Percentiles rank a stretch among this genome's conserved stretches.
phyloP scores from a whole-genome alignment of 1,139 yeast species.

The Suhomyces maxii region DNA sequence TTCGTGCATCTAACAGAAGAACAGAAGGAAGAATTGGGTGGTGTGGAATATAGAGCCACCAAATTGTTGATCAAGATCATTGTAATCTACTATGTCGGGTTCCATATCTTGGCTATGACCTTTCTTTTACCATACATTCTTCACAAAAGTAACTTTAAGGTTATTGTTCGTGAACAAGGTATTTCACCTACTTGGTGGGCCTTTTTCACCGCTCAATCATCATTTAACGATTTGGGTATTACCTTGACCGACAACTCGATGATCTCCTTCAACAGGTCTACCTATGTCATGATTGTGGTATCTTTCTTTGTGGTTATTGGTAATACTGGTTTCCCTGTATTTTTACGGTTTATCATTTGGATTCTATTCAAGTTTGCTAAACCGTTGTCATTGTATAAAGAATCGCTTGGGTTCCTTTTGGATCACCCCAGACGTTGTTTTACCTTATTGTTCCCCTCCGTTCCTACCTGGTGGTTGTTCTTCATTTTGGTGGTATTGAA shows the following conservation, averaged over 20 bases:
- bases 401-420: slow-evolving; percentile 79
- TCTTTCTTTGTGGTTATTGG: slow-evolving; percentile 81
- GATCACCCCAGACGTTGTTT: slow-evolving; percentile 98
- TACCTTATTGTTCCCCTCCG: slow-evolving; percentile 84
- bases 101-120: slow-evolving; percentile 61
- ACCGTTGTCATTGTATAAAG: slow-evolving; percentile 64
- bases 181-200: slow-evolving; percentile 90
- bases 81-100: slow-evolving; percentile 68
- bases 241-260: slow-evolving; percentile 81
- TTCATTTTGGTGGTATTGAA: slow-evolving; percentile 71
- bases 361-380: slow-evolving; percentile 64
- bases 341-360: slow-evolving; percentile 82
- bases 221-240: slow-evolving; percentile 82
- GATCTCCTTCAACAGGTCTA: slow-evolving; percentile 59
- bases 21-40: slow-evolving; percentile 93
- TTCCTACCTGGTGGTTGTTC: slow-evolving; percentile 94
- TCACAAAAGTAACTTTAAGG: slow-evolving; percentile 40
- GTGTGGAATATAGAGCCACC: slow-evolving; percentile 91
- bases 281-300: slow-evolving; percentile 62
- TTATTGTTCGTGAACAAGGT: slow-evolving; percentile 51
- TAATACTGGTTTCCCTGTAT: slow-evolving; percentile 88
- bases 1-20: slow-evolving; percentile 78
- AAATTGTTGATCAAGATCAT: slow-evolving; percentile 72
- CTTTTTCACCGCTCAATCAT: slow-evolving; percentile 71
- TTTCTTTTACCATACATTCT: slow-evolving; percentile 70